Percentiles rank a stretch among this genome's conserved stretches.
phyloP scores from a whole-genome alignment of 2,329 filamentous ascomycete genomes.

The Fusarium stilboides region DNA sequence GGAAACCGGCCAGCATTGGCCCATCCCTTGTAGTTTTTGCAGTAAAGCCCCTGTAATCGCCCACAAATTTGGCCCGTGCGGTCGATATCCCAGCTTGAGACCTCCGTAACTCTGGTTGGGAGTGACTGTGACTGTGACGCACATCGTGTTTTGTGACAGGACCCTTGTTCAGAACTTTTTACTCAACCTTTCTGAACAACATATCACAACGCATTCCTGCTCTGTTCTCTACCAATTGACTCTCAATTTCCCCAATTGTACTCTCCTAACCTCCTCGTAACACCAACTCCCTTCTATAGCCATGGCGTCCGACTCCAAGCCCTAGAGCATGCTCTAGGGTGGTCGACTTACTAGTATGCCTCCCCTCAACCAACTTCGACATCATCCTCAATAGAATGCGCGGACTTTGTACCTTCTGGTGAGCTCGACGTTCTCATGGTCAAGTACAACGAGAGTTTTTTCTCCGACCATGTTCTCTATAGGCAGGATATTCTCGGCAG shows the following conservation, averaged over 20 bases:
- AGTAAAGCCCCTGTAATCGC: background rate
- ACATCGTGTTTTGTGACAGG: slow-evolving; percentile 21
- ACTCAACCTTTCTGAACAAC: slow-evolving; percentile 12
- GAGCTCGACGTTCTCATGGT: slow-evolving; percentile 89
- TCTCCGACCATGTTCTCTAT: slow-evolving; percentile 84
- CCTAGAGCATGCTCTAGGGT: slow-evolving; percentile 57
- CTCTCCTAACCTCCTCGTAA: background rate
- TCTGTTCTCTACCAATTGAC: slow-evolving; percentile 5
- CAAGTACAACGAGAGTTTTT: slow-evolving; percentile 84
- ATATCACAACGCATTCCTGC: slow-evolving; percentile 15
- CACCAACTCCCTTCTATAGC: slow-evolving; percentile 12
- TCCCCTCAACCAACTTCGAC: background rate
- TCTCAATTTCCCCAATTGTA: background rate
- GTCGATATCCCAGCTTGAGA: background rate
- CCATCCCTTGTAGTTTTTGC: background rate
- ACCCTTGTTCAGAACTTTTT: slow-evolving; percentile 15
- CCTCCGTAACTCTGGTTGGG: slow-evolving; percentile 11
- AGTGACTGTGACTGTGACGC: background rate
- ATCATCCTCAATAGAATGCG: background rate
- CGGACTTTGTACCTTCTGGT: slow-evolving; percentile 17
- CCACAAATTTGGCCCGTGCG: slow-evolving; percentile 9
- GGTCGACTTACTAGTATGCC: slow-evolving; percentile 66
- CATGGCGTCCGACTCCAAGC: slow-evolving; percentile 52
- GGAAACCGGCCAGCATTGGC: slow-evolving; percentile 12
- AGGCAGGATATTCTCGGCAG: slow-evolving; percentile 85